A percentile compares a stretch with the other conserved stretches of the same genome.
phyloP scores from a whole-genome alignment of 1,139 yeast genomes.

The Candida sp. region DNA sequence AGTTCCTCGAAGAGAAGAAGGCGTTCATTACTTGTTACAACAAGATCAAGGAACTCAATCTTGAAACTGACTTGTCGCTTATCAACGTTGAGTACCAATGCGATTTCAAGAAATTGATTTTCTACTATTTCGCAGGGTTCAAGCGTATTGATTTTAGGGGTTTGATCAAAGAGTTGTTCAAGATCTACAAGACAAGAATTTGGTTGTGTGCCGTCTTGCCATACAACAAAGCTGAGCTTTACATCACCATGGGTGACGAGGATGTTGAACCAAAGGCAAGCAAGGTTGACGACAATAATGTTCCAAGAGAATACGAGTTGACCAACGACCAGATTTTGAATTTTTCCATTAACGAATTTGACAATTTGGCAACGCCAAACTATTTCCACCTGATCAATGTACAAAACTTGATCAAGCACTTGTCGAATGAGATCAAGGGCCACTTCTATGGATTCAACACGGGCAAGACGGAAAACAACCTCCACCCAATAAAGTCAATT shows the following conservation, averaged over 20 bases:
- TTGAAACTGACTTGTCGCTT: conserved; percentile 45
- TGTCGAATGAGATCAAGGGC: conserved; percentile 39
- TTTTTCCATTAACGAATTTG: conserved; percentile 44
- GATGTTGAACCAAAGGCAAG: conserved; percentile 7
- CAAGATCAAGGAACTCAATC: conserved; percentile 47
- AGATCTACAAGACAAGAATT: conserved; percentile 93
- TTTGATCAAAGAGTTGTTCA: conserved; percentile 88
- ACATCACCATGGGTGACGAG: conserved; percentile 19
- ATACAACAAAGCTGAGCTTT: conserved; percentile 37
- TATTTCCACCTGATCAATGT: conserved; percentile 50
- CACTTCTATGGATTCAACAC: conserved; percentile 47
- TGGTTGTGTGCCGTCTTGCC: conserved; percentile 92
- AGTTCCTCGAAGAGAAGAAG: conserved; percentile 50
- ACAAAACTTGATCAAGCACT: conserved; percentile 36
- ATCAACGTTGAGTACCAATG: conserved; percentile 93
- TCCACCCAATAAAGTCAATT: not conserved
- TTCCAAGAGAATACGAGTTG: conserved; percentile 47
- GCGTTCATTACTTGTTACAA: conserved; percentile 50
- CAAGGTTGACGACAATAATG: conserved; percentile 16
- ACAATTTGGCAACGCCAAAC: conserved; percentile 36
- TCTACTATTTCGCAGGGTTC: conserved; percentile 78
- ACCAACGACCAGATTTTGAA: conserved; percentile 45
- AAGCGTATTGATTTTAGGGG: conserved; percentile 93
- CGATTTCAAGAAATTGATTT: conserved; percentile 92
- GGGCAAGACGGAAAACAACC: conserved; percentile 3